Evolutionary conservation across 2,329 filamentous ascomycete species (phyloP).

Genomic region (Scedosporium aurantiacum): DNA sequence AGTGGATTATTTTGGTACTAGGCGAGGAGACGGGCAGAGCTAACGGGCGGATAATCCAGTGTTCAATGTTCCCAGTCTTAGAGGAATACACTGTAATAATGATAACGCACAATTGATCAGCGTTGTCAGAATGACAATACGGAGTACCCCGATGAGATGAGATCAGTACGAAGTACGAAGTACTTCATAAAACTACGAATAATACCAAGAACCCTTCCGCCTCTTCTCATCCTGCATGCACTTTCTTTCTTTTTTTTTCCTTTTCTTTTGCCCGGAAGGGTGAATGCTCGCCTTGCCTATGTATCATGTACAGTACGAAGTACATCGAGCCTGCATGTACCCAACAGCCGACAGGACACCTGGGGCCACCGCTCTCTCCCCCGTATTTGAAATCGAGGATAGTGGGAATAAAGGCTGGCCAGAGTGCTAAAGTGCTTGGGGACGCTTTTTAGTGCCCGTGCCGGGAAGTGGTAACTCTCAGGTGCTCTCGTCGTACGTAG

Average conservation of each 20-base stretch:
- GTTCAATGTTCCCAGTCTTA: no score
- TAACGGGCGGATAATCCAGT: no score
- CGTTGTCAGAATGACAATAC: no score
- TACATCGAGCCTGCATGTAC: neutral
- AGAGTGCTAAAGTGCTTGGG: neutral
- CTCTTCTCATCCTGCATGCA: neutral
- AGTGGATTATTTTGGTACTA: no score
- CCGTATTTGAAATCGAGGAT: neutral
- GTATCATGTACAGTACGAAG: slow-evolving; percentile 1
- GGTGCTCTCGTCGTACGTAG: neutral
- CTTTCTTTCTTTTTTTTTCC: neutral
- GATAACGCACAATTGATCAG: no score
- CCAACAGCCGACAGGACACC: neutral
- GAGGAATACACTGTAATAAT: no score
- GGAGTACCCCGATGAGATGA: no score
- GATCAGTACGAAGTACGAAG: no score
- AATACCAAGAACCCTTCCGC: no score
- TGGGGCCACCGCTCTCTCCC: neutral
- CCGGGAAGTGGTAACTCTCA: neutral
- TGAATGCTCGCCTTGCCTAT: neutral
- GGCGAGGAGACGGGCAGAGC: no score
- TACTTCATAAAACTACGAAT: no score
- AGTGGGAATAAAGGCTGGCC: neutral
- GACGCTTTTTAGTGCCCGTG: neutral
- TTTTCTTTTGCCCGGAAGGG: neutral